A percentile compares a stretch with the other conserved stretches of the same genome.
Conservation (phyloP, 1,139 yeast species). For the Torulaspora pretoriensis region DNA sequence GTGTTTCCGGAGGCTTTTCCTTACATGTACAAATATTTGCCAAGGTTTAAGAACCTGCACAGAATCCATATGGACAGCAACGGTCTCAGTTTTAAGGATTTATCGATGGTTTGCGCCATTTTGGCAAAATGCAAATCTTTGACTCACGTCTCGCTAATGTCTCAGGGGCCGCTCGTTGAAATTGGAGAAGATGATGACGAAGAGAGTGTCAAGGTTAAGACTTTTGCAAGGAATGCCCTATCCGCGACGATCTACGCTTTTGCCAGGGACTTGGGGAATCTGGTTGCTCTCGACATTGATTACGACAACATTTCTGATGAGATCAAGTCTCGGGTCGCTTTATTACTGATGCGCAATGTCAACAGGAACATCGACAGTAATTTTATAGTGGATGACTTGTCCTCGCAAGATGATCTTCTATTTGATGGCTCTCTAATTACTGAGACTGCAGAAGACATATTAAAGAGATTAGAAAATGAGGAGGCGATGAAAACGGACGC, state of each 20-base stretch:
- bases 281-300: conserved; percentile 72
- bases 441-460: conserved; percentile 60
- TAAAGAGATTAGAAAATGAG: conserved; percentile 38
- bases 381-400: conserved; percentile 33
- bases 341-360: conserved; percentile 80
- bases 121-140: conserved; percentile 65
- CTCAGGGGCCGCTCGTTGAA: conserved; percentile 30
- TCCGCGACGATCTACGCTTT: conserved; percentile 69
- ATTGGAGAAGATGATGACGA: conserved; percentile 4
- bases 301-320: conserved; percentile 63
- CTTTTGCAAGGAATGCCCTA: conserved; percentile 33
- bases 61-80: conserved; percentile 78
- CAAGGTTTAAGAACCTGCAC: conserved; percentile 58
- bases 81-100: conserved; percentile 56
- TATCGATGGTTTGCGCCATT: conserved; percentile 65
- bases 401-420: conserved; percentile 45
- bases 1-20: conserved; percentile 71
- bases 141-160: conserved; percentile 71
- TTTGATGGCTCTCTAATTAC: conserved; percentile 57
- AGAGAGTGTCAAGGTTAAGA: conserved; percentile 6
- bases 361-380: conserved; percentile 53
- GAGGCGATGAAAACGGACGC: conserved; percentile 36
- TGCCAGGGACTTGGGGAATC: conserved; percentile 57
- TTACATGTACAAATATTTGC: conserved; percentile 56
- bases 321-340: conserved; percentile 71